A percentile compares a stretch with the other conserved stretches of the same genome.
These are phyloP conservation scores for Apiotrichum sp. DNA, from an alignment of 1,284 basidiomycete genomes.

Conservation along the genomic window DNA sequence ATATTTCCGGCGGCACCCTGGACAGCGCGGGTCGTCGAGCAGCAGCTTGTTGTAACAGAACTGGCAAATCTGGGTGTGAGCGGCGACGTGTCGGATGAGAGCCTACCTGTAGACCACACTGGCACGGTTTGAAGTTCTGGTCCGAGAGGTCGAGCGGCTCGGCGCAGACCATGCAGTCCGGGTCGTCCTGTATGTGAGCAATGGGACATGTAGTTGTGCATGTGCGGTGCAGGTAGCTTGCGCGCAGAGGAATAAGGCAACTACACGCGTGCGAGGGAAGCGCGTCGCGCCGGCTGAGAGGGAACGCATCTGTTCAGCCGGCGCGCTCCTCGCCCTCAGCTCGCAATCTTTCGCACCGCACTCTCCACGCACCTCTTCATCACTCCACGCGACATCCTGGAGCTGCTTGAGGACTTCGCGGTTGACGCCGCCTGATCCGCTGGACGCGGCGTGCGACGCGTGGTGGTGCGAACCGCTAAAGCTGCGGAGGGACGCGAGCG, in stretches of 20 bases:
- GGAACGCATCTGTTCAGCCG: too few relatives aligned
- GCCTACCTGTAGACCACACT: constrained; percentile 92
- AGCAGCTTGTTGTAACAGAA: constrained; percentile 99
- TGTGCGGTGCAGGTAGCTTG: too few relatives aligned
- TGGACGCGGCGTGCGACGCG: constrained; percentile 11
- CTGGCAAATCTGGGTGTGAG: constrained; percentile 72
- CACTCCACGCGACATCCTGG: constrained; percentile 97
- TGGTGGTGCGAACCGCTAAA: constrained; percentile 9
- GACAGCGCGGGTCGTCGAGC: constrained; percentile 94
- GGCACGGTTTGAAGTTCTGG: constrained; percentile 98
- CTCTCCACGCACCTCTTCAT: constrained; percentile 62
- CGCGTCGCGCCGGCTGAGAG: too few relatives aligned
- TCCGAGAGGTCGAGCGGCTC: constrained; percentile 99
- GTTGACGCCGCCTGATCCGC: constrained; percentile 27
- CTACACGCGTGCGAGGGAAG: too few relatives aligned
- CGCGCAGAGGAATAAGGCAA: not conserved
- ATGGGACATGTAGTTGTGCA: too few relatives aligned
- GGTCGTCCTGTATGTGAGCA: constrained; percentile 66
- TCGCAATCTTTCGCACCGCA: too few relatives aligned
- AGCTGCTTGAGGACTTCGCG: constrained; percentile 55
- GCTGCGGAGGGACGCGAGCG: constrained; percentile 24
- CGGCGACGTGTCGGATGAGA: not conserved
- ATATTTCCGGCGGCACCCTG: constrained; percentile 91
- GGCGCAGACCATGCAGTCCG: constrained; percentile 95
- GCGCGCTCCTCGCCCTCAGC: too few relatives aligned